A percentile compares a stretch with the other conserved stretches of the same genome.
Evolutionary conservation across 2,329 filamentous ascomycete species (phyloP).

Genomic region (Ceratocystis harringtonii): DNA sequence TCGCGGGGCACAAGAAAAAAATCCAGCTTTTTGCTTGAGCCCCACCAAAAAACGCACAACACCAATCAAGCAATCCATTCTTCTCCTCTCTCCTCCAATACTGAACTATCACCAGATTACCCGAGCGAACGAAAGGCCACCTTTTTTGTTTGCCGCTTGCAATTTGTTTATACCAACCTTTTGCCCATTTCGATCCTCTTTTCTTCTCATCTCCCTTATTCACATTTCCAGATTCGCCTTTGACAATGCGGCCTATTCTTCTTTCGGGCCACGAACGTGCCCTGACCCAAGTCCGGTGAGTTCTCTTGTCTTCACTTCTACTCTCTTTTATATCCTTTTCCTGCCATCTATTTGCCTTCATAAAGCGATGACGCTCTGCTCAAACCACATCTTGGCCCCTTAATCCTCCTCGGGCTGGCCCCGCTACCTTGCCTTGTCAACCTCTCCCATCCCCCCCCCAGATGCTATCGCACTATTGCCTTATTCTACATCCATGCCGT

Average conservation of each 20-base stretch:
- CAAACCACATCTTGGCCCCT: no score
- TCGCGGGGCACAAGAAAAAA: constrained; percentile 18
- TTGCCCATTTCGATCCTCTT: constrained; percentile 1
- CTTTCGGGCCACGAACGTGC: constrained; percentile 93
- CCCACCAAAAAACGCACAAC: constrained; percentile 18
- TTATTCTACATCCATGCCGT: not conserved
- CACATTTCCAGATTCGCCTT: constrained; percentile 19
- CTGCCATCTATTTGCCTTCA: not conserved
- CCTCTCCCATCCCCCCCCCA: not conserved
- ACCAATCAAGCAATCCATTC: constrained; percentile 13
- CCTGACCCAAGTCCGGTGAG: constrained; percentile 81
- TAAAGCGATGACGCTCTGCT: no score
- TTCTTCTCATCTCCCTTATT: constrained; percentile 1
- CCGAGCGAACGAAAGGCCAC: constrained; percentile 8
- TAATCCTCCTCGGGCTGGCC: constrained; percentile 17
- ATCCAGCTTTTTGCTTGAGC: constrained; percentile 16
- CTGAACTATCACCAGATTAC: constrained; percentile 12
- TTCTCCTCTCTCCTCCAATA: constrained; percentile 16
- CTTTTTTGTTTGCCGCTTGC: not conserved
- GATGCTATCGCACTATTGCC: constrained; percentile 6
- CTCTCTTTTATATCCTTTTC: not conserved
- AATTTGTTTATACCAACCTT: not conserved
- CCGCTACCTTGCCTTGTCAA: not conserved
- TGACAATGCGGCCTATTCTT: constrained; percentile 89
- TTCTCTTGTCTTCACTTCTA: constrained; percentile 16